Conservation (phyloP, 345 rosid species). For the Hypericum perforatum region DNA sequence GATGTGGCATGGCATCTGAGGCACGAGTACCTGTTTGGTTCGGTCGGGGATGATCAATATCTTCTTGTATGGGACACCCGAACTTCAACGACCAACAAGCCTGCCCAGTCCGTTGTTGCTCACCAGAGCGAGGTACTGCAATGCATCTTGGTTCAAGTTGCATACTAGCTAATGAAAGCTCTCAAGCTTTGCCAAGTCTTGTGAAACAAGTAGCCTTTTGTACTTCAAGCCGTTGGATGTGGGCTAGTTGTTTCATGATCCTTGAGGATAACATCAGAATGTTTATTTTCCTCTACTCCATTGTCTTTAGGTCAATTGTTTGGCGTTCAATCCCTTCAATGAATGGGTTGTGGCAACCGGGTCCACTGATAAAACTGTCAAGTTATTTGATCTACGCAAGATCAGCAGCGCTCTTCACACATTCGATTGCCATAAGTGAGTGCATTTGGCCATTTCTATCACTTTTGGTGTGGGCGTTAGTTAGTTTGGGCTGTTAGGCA, state of each 20-base stretch:
- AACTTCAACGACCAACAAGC: slow-evolving; percentile 55
- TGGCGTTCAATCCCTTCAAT: slow-evolving; percentile 96
- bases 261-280: too few species aligned
- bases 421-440: slow-evolving; percentile 93
- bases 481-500: background rate
- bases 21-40: slow-evolving; percentile 94
- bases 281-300: slow-evolving; percentile 1
- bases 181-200: background rate
- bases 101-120: slow-evolving; percentile 84
- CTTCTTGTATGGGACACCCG: slow-evolving; percentile 90
- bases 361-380: slow-evolving; percentile 96
- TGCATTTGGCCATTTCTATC: background rate
- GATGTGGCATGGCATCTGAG: slow-evolving; percentile 99
- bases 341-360: slow-evolving; percentile 99
- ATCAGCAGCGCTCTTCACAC: slow-evolving; percentile 78
- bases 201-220: background rate
- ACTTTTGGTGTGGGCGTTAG: background rate
- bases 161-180: background rate
- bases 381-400: slow-evolving; percentile 87
- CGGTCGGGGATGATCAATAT: slow-evolving; percentile 96
- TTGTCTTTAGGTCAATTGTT: slow-evolving; percentile 68
- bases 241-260: too few species aligned
- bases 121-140: slow-evolving; percentile 84
- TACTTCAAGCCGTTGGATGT: too few species aligned
- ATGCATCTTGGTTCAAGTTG: background rate